Evolutionary conservation across 495 filamentous ascomycete species (phyloP).

Genomic region (Xylaria flabelliformis): DNA sequence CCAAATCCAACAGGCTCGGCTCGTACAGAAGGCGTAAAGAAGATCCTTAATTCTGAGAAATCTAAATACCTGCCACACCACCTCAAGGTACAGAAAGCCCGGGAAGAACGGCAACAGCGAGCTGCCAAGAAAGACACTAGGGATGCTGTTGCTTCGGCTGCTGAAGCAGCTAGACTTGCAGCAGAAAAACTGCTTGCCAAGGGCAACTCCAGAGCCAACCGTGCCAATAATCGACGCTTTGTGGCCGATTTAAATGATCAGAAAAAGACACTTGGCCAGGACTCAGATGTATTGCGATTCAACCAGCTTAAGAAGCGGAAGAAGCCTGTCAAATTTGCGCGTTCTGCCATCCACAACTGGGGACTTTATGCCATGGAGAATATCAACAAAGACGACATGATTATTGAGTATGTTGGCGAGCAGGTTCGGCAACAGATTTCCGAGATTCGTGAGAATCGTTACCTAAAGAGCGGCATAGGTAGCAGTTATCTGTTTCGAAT

Average conservation of each 20-base stretch:
- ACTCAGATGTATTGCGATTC: slow-evolving; percentile 90
- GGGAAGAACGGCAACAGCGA: slow-evolving; percentile 84
- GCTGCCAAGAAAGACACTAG: slow-evolving; percentile 72
- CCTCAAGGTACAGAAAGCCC: slow-evolving; percentile 87
- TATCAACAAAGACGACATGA: slow-evolving; percentile 98
- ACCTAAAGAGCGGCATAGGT: slow-evolving; percentile 95
- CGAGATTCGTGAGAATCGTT: slow-evolving; percentile 88
- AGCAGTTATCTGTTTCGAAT: slow-evolving; percentile 98
- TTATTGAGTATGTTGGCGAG: slow-evolving; percentile 99
- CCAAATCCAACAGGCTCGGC: slow-evolving; percentile 83
- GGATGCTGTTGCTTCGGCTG: slow-evolving; percentile 66
- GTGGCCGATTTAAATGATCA: slow-evolving; percentile 95
- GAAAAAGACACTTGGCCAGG: slow-evolving; percentile 83
- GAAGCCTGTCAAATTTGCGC: slow-evolving; percentile 97
- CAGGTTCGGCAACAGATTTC: slow-evolving; percentile 96
- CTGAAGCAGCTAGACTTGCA: slow-evolving; percentile 74
- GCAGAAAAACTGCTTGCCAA: slow-evolving; percentile 80
- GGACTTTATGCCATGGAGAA: slow-evolving; percentile 97
- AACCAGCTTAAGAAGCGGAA: slow-evolving; percentile 99
- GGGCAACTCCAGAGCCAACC: slow-evolving; percentile 81
- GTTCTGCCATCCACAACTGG: slow-evolving; percentile 99
- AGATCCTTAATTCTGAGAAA: slow-evolving; percentile 95
- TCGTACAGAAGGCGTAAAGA: slow-evolving; percentile 89
- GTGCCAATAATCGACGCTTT: slow-evolving; percentile 91
- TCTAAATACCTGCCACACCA: slow-evolving; percentile 98